Conservation (phyloP, 192 early-diverging fungal species). For the Physocladia obscura region DNA sequence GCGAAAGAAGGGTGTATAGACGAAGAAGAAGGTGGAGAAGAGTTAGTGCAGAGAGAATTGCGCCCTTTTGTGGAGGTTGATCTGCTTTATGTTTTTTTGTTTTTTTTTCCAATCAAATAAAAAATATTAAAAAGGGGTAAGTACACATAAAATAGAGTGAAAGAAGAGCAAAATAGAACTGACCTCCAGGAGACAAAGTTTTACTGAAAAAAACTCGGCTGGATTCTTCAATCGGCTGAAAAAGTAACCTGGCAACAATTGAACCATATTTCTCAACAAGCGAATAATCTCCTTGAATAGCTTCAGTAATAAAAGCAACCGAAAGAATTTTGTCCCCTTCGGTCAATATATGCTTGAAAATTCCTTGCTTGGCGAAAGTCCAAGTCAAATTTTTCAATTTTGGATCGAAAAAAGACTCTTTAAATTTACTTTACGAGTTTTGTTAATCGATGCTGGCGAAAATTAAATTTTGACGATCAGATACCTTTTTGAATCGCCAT, state of each 20-base stretch:
- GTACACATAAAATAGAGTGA: not conserved
- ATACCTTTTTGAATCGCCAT: slow-evolving; percentile 6
- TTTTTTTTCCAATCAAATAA: not conserved
- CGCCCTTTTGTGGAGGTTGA: not conserved
- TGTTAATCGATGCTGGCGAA: too few relatives aligned
- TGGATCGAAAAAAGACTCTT: slow-evolving; percentile 57
- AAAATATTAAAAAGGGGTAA: not conserved
- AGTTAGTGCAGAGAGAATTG: slow-evolving; percentile 1
- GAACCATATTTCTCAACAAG: slow-evolving; percentile 89
- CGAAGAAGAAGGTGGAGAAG: slow-evolving; percentile 39
- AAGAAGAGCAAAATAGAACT: not conserved
- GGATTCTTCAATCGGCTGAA: slow-evolving; percentile 92
- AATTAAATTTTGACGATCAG: too few relatives aligned
- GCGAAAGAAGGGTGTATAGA: slow-evolving; percentile 71
- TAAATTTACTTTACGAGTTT: not conserved
- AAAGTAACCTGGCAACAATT: slow-evolving; percentile 82
- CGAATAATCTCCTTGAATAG: slow-evolving; percentile 78
- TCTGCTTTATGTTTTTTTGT: not conserved
- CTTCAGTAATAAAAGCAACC: slow-evolving; percentile 38
- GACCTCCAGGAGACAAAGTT: slow-evolving; percentile 40
- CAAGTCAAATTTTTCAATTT: slow-evolving; percentile 65
- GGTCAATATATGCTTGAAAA: slow-evolving; percentile 91
- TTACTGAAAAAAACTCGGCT: slow-evolving; percentile 81
- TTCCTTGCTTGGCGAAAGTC: slow-evolving; percentile 79
- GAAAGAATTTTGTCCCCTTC: slow-evolving; percentile 97